phyloP scores from a whole-genome alignment of 2,329 filamentous ascomycete species.

The Hypocreales sp. region DNA sequence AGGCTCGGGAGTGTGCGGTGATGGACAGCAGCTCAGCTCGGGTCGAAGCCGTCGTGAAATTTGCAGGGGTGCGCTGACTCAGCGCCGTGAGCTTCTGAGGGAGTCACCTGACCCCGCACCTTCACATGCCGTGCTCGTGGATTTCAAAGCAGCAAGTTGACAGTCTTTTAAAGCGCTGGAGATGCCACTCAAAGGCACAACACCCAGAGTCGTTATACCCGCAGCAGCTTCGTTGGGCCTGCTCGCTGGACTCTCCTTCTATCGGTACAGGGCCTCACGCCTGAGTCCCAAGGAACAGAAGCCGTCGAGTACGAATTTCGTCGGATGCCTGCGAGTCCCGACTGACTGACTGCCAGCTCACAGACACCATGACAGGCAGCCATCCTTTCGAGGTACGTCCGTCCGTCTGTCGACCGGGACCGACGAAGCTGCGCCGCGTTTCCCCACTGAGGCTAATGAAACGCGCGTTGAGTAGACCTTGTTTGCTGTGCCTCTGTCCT shows the following conservation, averaged over 20 bases:
- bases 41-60: too few species aligned
- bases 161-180: too few species aligned
- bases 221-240: slow-evolving; percentile 14
- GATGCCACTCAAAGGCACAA: slow-evolving; percentile 13
- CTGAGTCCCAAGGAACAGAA: slow-evolving; percentile 6
- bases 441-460: slow-evolving; percentile 23
- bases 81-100: too few species aligned
- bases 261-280: slow-evolving; percentile 11
- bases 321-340: neutral
- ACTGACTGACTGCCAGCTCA: too few species aligned
- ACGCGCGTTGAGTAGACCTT: slow-evolving; percentile 49
- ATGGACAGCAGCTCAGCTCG: too few species aligned
- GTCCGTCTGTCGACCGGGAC: neutral
- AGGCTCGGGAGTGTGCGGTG: too few species aligned
- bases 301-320: neutral
- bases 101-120: too few species aligned
- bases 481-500: slow-evolving; percentile 89
- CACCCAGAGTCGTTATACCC: slow-evolving; percentile 9
- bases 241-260: slow-evolving; percentile 13
- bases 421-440: neutral
- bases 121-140: slow-evolving; percentile 5
- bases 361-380: slow-evolving; percentile 24
- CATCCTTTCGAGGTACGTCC: slow-evolving; percentile 31
- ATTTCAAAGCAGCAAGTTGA: slow-evolving; percentile 20
- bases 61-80: too few species aligned